These are phyloP conservation scores for Citrus hindsii DNA, from an alignment of 345 rosid species.

Conservation along the genomic window DNA sequence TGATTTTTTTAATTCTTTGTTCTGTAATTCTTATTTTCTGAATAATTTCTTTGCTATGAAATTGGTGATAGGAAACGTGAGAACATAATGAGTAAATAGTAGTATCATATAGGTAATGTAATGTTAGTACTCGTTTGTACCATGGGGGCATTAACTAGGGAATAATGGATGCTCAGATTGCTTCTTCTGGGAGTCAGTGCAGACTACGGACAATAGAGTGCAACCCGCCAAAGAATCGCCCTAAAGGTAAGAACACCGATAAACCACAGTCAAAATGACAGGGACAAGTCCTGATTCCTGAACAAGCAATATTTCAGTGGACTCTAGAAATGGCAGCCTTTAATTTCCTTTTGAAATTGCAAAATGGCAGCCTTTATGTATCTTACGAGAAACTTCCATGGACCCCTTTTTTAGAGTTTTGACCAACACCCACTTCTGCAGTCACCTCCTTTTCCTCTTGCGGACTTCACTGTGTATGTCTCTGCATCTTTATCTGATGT, in stretches of 20 bases:
- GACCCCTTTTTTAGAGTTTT: not conserved
- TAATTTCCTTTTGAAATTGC: not conserved
- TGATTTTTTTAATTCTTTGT: too few relatives aligned
- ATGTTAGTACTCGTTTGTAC: too few relatives aligned
- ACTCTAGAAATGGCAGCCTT: not conserved
- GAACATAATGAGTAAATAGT: too few relatives aligned
- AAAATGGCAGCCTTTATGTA: not conserved
- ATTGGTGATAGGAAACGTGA: too few relatives aligned
- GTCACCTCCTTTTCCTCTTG: not conserved
- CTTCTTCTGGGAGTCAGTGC: not conserved
- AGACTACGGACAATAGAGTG: not conserved
- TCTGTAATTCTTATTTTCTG: too few relatives aligned
- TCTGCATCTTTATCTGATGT: not conserved
- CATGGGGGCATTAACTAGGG: too few relatives aligned
- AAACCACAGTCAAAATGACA: not conserved
- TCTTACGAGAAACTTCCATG: not conserved
- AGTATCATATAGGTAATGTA: too few relatives aligned
- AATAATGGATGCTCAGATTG: not conserved
- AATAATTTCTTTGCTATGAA: too few relatives aligned
- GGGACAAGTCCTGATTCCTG: constrained; percentile 12
- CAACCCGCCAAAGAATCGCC: not conserved
- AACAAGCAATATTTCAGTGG: not conserved
- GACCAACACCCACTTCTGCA: not conserved
- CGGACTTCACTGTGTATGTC: not conserved
- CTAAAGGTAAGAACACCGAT: not conserved